Base-by-base conservation (phyloP, 768 basidiomycete genomes). In the Leccinum obscurum region DNA sequence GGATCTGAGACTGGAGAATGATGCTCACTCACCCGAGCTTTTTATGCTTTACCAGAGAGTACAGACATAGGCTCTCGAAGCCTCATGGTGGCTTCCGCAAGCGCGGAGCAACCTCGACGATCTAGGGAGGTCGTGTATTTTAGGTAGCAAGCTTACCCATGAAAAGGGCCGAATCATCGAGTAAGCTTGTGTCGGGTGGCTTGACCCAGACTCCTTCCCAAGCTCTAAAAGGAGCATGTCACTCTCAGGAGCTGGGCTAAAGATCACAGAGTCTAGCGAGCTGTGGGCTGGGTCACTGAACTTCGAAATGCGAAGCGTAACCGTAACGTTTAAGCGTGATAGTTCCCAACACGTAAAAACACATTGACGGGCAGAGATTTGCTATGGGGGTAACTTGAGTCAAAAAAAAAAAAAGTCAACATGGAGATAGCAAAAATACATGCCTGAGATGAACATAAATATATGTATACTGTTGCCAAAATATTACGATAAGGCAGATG, bases 391-490 rank as follows among this genome's bases (percentile, higher is more conserved):
- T 20, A 20, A 46, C 44, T 20, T 46, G 44, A 30, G 50, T 15
- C 13, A 24, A 14, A 6, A 35, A 14, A 6, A n/a, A 34, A 35
- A 35, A 13, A 11, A 28, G 32, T 11, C 39, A 57, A 17, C 28
- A n/a, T 17, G 24, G 52, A 62, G 65, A 63, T 67, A 61, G 7
- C 68, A 70, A 70, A 22, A 65, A 65, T 65, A 67, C 55, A 55
- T 63, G 52, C 64, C 26, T 46, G 46, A 53, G 3, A n/a, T 9
- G 26, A 24, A 58, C 2, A 14, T 3, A n/a, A 35, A 56, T 3
- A 11, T 39, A 3, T 50, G 28, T 46, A 32, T 3, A 46, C 17
- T 24, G 7, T 37, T 8, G 46, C 17, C n/a, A 41, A 46, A 50
- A 34, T 52, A 6, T 50, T 52, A 49, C 10, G 60, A 65, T 57